These are phyloP conservation scores for Gentiana straminea DNA, from an alignment of 257 asterid genomes.

Conservation along the genomic window DNA sequence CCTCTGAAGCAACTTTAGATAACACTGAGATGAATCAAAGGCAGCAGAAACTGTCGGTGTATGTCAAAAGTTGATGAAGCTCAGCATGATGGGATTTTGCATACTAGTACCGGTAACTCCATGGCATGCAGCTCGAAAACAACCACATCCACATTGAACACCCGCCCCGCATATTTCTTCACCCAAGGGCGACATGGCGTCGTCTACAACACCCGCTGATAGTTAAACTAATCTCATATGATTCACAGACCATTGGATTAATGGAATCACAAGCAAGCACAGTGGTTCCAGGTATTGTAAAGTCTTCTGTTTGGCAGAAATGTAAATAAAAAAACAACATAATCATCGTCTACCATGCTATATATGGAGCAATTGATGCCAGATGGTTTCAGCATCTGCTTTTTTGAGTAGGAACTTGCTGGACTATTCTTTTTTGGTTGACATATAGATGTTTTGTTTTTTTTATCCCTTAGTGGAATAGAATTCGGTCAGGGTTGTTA, in stretches of 20 bases:
- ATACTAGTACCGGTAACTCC: conserved; percentile 10
- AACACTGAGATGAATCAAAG: neutral
- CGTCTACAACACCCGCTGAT: conserved; percentile 9
- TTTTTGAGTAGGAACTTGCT: too few species aligned
- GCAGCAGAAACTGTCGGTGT: conserved; percentile 20
- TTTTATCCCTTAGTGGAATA: too few species aligned
- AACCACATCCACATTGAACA: conserved; percentile 6
- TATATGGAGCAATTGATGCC: too few species aligned
- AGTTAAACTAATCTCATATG: conserved; percentile 2
- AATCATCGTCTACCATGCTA: too few species aligned
- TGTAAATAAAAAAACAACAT: conserved; percentile 9
- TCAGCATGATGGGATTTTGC: conserved; percentile 22
- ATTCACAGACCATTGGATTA: neutral
- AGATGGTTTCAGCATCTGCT: neutral
- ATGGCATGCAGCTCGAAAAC: conserved; percentile 4
- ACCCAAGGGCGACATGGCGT: conserved; percentile 3
- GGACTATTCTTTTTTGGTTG: too few species aligned
- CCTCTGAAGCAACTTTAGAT: too few species aligned
- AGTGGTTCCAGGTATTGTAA: conserved; percentile 7
- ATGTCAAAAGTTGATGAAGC: conserved; percentile 17
- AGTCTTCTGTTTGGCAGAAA: conserved; percentile 5
- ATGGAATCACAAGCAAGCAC: neutral
- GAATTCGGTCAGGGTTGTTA: too few species aligned
- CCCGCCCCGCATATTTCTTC: conserved; percentile 4
- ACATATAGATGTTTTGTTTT: too few species aligned